Evolutionary conservation across 331 rosid species (phyloP).

Genomic region (Quercus tomentella): DNA sequence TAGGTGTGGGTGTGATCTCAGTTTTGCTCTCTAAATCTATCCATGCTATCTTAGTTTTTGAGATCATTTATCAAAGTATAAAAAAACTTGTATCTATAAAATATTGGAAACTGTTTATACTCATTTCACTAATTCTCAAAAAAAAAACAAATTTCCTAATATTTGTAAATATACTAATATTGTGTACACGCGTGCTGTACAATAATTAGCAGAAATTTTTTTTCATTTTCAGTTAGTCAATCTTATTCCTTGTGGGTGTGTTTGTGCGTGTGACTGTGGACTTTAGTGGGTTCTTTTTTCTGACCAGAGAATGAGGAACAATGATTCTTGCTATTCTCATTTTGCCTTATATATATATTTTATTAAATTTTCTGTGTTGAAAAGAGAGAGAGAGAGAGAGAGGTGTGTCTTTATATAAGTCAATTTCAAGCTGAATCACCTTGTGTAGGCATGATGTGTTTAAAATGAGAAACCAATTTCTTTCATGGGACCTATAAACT

Average conservation of each 20-base stretch:
- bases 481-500: too few species aligned
- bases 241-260: conserved; percentile 44
- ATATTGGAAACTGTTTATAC: too few species aligned
- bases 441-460: too few species aligned
- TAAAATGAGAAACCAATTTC: too few species aligned
- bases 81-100: too few species aligned
- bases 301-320: conserved; percentile 21
- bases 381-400: not conserved
- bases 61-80: too few species aligned
- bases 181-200: conserved; percentile 21
- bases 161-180: conserved; percentile 5
- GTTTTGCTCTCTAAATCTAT: not conserved
- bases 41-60: too few species aligned
- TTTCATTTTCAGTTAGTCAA: conserved; percentile 28
- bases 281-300: conserved; percentile 42
- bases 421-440: too few species aligned
- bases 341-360: not conserved
- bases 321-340: conserved; percentile 12
- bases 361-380: not conserved
- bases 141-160: too few species aligned
- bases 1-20: not conserved
- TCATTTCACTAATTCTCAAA: too few species aligned
- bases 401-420: not conserved
- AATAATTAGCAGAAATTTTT: conserved; percentile 19
- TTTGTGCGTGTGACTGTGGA: conserved; percentile 29